Conservation (phyloP, 2,329 filamentous ascomycete species). For the Paramyrothecium roridum region DNA sequence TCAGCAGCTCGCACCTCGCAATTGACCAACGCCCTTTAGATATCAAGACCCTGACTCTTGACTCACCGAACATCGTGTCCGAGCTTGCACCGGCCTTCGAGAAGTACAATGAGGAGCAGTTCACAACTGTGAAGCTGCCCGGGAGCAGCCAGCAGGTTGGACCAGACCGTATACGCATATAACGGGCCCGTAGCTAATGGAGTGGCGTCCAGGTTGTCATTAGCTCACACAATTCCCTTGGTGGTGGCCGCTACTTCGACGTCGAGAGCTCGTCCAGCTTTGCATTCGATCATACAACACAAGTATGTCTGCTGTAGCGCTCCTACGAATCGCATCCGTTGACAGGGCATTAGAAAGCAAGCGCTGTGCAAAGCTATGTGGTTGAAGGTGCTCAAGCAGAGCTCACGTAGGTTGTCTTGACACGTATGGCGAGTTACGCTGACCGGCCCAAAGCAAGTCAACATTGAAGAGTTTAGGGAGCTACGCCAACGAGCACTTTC, state of each 20-base stretch:
- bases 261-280: conserved; percentile 86
- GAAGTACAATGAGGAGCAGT: conserved; percentile 96
- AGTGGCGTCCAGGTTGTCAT: conserved; percentile 63
- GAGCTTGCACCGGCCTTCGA: conserved; percentile 81
- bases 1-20: background rate
- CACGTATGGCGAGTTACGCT: conserved; percentile 6
- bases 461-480: conserved; percentile 71
- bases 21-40: conserved; percentile 50
- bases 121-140: conserved; percentile 83
- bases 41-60: conserved; percentile 80
- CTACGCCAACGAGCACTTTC: conserved; percentile 87
- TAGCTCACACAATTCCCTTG: conserved; percentile 81
- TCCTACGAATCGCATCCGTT: conserved; percentile 3
- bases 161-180: background rate
- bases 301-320: conserved; percentile 44
- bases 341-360: conserved; percentile 64
- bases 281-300: conserved; percentile 78
- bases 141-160: conserved; percentile 65
- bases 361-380: conserved; percentile 73
- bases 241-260: conserved; percentile 83
- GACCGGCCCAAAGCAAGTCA: conserved; percentile 61
- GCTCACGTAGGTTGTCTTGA: conserved; percentile 61
- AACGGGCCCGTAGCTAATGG: conserved; percentile 7
- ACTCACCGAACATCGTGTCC: conserved; percentile 63
- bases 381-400: conserved; percentile 75